phyloP scores from a whole-genome alignment of 768 basidiomycete species.

The Tylopilus sp. region DNA sequence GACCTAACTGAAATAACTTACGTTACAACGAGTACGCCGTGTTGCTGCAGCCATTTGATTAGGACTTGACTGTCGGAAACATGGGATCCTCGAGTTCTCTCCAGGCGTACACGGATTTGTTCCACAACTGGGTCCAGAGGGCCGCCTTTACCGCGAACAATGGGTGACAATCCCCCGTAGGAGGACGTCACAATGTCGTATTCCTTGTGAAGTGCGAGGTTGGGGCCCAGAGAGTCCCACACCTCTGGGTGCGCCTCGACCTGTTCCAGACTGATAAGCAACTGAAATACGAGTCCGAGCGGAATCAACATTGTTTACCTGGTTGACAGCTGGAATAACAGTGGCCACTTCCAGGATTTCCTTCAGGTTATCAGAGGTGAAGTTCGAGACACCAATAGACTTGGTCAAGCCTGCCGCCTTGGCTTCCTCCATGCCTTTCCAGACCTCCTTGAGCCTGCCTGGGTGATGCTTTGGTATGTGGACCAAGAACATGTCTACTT shows the following conservation, averaged over 20 bases:
- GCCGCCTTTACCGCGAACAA: constrained; percentile 33
- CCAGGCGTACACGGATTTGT: constrained; percentile 30
- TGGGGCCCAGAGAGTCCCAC: constrained; percentile 38
- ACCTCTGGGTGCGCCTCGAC: constrained; percentile 56
- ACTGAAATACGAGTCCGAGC: background rate
- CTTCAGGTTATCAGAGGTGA: constrained; percentile 40
- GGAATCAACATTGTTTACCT: constrained; percentile 31
- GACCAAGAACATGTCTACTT: constrained; percentile 64
- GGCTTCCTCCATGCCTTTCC: constrained; percentile 60
- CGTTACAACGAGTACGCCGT: constrained; percentile 32
- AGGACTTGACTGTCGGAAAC: constrained; percentile 32
- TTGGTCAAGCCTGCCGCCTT: constrained; percentile 40
- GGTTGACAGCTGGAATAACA: constrained; percentile 50
- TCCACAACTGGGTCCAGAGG: constrained; percentile 39
- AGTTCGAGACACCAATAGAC: constrained; percentile 57
- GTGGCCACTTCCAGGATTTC: constrained; percentile 43
- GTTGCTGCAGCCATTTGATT: constrained; percentile 29
- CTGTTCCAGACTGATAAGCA: constrained; percentile 21
- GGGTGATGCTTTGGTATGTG: constrained; percentile 42
- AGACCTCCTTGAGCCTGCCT: constrained; percentile 48
- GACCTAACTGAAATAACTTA: constrained; percentile 7
- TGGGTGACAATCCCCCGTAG: constrained; percentile 39
- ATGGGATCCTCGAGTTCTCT: constrained; percentile 20
- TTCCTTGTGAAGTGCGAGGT: constrained; percentile 34
- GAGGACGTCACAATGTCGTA: constrained; percentile 39